Base-by-base conservation (phyloP, 805 yeast genomes). In the Candida khao-thaluensis region DNA sequence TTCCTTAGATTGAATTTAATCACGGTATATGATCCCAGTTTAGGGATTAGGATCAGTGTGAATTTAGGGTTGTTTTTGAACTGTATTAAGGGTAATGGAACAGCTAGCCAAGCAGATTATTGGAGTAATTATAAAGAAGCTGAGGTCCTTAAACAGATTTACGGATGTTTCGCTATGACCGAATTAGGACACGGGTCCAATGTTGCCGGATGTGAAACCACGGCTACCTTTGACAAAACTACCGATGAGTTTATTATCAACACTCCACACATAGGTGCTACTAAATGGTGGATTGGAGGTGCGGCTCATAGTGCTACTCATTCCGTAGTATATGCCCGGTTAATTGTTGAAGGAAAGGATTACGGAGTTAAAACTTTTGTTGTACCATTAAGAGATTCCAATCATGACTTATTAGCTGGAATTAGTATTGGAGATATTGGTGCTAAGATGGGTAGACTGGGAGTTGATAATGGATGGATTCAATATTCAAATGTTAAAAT, bases 201-300 rank as follows among this genome's bases (percentile, higher is more conserved):
- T 60, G 96, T 90, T 31, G 95, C 96, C 3, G 95, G 86, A 17
- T 71, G 87, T 45, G 95, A 90, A 62, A 90, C 97, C n/a, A 84
- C 89, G 11, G 96, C 97, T 11, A 82, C 84, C 15, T 90, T 74
- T 59, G 82, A 87, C 59, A 65, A 69, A 14, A 65, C 63, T 12
- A 74, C 72, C 20, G 86, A 87, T 52, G 79, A 80, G 47, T 85
- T 90, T 56, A 58, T 75, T 40, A 79, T 90, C 53, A 76, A 86
- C 57, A 90, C 97, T 9, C 97, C 97, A 1, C 85, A 89, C 56
- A 61, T 85, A 40, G 90, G 95, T 25, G 96, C 97, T 30, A 89
- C 96, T 17, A 90, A 90, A 61, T 90, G 97, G 96, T 90, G 97
- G 97, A 90, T 90, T 54, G 97, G 97, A 34, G 97, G 97, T 52